Percentiles rank a stretch among this genome's conserved stretches.
Conservation (phyloP, 805 yeast species). For the Yamadazyma takamatsuzukensis region DNA sequence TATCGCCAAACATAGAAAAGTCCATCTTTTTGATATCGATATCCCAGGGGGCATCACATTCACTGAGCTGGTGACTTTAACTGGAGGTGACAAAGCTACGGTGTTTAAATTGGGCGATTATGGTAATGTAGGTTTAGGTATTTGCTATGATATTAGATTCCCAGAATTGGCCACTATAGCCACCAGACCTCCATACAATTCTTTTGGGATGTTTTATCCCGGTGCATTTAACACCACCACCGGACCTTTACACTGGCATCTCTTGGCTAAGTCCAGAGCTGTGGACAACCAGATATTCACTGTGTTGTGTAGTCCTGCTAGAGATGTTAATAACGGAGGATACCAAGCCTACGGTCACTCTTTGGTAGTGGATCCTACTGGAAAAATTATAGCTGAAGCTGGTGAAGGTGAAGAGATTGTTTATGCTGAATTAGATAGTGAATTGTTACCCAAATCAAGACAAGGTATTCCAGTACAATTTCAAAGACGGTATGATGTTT, state of each 20-base stretch:
- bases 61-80: constrained; percentile 71
- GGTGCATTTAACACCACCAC: constrained; percentile 84
- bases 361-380: constrained; percentile 40
- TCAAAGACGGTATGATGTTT: constrained; percentile 41
- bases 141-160: constrained; percentile 77
- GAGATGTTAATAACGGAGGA: constrained; percentile 53
- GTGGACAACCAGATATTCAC: constrained; percentile 73
- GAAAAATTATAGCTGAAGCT: constrained; percentile 42
- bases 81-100: constrained; percentile 81
- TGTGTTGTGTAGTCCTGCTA: constrained; percentile 83
- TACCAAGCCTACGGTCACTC: constrained; percentile 48
- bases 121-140: constrained; percentile 80
- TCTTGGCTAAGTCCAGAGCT: constrained; percentile 69
- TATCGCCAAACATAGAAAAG: constrained; percentile 83
- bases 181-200: constrained; percentile 53
- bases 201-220: constrained; percentile 77
- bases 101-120: constrained; percentile 61
- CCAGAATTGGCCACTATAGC: constrained; percentile 73
- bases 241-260: constrained; percentile 81
- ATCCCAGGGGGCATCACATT: constrained; percentile 89
- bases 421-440: constrained; percentile 38
- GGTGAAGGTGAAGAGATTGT: constrained; percentile 44
- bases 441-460: constrained; percentile 38
- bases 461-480: constrained; percentile 40
- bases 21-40: constrained; percentile 87